Percentiles rank a stretch among this genome's conserved stretches.
phyloP scores from a whole-genome alignment of 306 rosid species.

The Cucumis sativus region Cucumber_9930_V3 NC_026660.2:15328001-15328500 shows the following conservation, averaged over 20 bases:
- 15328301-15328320: slow-evolving; percentile 87
- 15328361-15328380: slow-evolving; percentile 14
- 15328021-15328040: slow-evolving; percentile 53
- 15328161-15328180: slow-evolving; percentile 95
- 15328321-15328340: slow-evolving; percentile 73
- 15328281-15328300: slow-evolving; percentile 65
- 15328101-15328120: slow-evolving; percentile 1
- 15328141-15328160: slow-evolving; percentile 87
- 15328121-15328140: slow-evolving; percentile 17
- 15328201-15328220: slow-evolving; percentile 85
- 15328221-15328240: slow-evolving; percentile 25
- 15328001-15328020: slow-evolving; percentile 63
- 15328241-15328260: slow-evolving; percentile 21
- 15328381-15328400: slow-evolving; percentile 6
- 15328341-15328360: slow-evolving; percentile 32
- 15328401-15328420: slow-evolving; percentile 5
- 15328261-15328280: slow-evolving; percentile 60
- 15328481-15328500: neutral
- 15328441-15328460: neutral
- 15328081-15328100: neutral
- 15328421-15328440: neutral
- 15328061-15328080: slow-evolving; percentile 15
- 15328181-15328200: slow-evolving; percentile 80
- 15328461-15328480: neutral
- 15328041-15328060: slow-evolving; percentile 72